Evolutionary conservation across 495 filamentous ascomycete species (phyloP).

Genomic region (Bryoglossum gracile): DNA sequence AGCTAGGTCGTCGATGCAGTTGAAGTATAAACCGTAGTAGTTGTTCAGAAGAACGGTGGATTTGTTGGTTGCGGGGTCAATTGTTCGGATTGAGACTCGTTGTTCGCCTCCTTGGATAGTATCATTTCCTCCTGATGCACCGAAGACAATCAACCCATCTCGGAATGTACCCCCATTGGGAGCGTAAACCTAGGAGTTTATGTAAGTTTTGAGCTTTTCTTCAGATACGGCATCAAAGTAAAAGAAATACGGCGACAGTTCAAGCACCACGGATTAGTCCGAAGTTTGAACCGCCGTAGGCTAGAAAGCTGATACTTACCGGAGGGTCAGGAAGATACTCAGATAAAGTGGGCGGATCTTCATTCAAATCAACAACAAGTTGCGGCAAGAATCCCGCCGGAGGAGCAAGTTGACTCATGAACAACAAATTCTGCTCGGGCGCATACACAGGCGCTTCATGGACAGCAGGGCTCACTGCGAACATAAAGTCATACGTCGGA

Average conservation of each 20-base stretch:
- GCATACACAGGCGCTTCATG: conserved; percentile 40
- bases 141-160: conserved; percentile 27
- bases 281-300: too few species aligned
- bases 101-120: conserved; percentile 12
- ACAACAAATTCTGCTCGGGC: conserved; percentile 26
- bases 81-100: conserved; percentile 9
- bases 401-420: background rate
- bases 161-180: conserved; percentile 28
- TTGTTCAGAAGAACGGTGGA: conserved; percentile 28
- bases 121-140: conserved; percentile 24
- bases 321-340: conserved; percentile 31
- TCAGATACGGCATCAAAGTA: too few species aligned
- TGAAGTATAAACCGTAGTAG: conserved; percentile 33
- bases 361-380: conserved; percentile 31
- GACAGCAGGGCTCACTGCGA: conserved; percentile 24
- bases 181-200: conserved; percentile 23
- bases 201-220: too few species aligned
- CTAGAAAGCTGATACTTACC: too few species aligned
- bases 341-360: conserved; percentile 29
- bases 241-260: too few species aligned
- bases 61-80: conserved; percentile 29
- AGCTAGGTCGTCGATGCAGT: conserved; percentile 27
- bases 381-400: conserved; percentile 21
- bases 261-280: too few species aligned
- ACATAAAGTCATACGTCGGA: background rate